These are phyloP conservation scores for Mycena vitilis DNA, from an alignment of 768 basidiomycete species.

Conservation along the genomic window DNA sequence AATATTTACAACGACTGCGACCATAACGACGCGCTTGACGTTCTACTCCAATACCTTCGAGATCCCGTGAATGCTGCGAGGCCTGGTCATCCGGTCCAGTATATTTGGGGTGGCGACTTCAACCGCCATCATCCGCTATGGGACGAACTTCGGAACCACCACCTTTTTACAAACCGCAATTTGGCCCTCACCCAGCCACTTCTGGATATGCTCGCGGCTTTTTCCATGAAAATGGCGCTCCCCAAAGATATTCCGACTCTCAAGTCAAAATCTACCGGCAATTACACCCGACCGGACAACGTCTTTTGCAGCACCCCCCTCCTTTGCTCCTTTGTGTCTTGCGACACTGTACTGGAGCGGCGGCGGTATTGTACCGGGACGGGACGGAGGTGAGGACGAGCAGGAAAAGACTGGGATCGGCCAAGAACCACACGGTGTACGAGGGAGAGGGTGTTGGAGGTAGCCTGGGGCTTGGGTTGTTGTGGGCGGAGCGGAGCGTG, in stretches of 20 bases:
- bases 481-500: too few relatives aligned
- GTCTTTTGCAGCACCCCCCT: conserved; percentile 47
- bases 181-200: conserved; percentile 41
- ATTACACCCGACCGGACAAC: conserved; percentile 56
- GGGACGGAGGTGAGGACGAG: too few relatives aligned
- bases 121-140: conserved; percentile 56
- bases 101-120: conserved; percentile 54
- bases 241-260: conserved; percentile 51
- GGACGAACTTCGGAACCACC: conserved; percentile 46
- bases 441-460: too few relatives aligned
- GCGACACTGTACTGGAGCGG: conserved; percentile 41
- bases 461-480: too few relatives aligned
- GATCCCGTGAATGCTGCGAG: conserved; percentile 10
- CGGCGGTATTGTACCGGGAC: background rate
- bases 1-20: conserved; percentile 43
- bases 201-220: conserved; percentile 38
- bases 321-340: conserved; percentile 39
- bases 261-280: conserved; percentile 40
- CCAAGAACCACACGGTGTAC: too few relatives aligned
- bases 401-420: too few relatives aligned
- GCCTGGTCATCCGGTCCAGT: background rate
- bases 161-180: conserved; percentile 47
- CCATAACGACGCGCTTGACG: conserved; percentile 9
- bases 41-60: conserved; percentile 8
- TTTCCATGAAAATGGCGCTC: conserved; percentile 49